A percentile compares a stretch with the other conserved stretches of the same genome.
Conservation (phyloP, 2,329 filamentous ascomycete species). For the Alternaria tenuissima region DNA sequence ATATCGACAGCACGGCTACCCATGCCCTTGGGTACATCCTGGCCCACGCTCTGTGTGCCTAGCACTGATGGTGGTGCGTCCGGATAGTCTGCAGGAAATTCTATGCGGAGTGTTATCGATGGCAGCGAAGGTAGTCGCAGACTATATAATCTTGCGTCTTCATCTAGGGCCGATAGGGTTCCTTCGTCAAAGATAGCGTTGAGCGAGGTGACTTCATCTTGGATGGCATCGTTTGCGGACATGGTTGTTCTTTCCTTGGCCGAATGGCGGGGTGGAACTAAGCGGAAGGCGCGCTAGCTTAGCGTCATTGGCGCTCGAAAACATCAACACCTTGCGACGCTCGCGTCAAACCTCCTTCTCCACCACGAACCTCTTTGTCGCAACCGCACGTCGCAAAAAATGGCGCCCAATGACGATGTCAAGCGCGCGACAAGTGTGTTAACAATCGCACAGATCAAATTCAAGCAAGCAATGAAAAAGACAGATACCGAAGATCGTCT, state of each 20-base stretch:
- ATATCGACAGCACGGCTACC: slow-evolving; percentile 75
- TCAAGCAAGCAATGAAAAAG: slow-evolving; percentile 39
- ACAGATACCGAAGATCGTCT: slow-evolving; percentile 28
- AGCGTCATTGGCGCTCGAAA: slow-evolving; percentile 18
- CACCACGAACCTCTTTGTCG: slow-evolving; percentile 11
- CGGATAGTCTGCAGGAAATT: slow-evolving; percentile 79
- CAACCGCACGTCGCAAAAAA: slow-evolving; percentile 15
- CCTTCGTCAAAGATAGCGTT: slow-evolving; percentile 82
- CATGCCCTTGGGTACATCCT: slow-evolving; percentile 72
- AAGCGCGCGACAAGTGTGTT: slow-evolving; percentile 35
- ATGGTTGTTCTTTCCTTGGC: slow-evolving; percentile 29
- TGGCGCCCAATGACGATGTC: slow-evolving; percentile 32
- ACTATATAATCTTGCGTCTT: slow-evolving; percentile 45
- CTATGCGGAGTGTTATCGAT: slow-evolving; percentile 63
- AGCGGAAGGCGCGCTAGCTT: slow-evolving; percentile 21
- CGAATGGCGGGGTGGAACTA: slow-evolving; percentile 21
- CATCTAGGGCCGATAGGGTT: slow-evolving; percentile 59
- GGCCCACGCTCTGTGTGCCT: slow-evolving; percentile 80
- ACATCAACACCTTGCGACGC: slow-evolving; percentile 13
- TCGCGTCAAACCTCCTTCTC: slow-evolving; percentile 1
- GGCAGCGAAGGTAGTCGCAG: slow-evolving; percentile 73
- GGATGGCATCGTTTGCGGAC: slow-evolving; percentile 56
- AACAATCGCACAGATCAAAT: slow-evolving; percentile 40
- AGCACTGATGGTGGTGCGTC: slow-evolving; percentile 74
- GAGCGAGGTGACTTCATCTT: slow-evolving; percentile 80